Base-by-base conservation (phyloP, 202 grass and related monocot genomes). In the Alloteropsis angusta region DNA sequence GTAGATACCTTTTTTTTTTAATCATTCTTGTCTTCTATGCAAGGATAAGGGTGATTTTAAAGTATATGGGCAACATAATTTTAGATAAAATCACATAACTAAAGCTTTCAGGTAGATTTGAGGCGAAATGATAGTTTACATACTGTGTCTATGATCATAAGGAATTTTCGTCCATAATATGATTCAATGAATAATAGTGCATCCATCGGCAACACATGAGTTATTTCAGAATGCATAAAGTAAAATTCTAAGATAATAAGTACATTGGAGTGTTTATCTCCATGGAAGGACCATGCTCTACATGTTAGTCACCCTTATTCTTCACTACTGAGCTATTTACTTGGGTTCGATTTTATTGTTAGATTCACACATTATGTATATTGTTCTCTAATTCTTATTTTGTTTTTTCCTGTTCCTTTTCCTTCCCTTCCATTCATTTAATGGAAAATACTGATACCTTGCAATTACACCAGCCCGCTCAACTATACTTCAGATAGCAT, bases 401-500 rank as follows among this genome's bases (percentile, higher is more conserved):
- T 83, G 67, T 4, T 65, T 77, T 45, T 49, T n/a, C 25, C 35
- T 82, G n/a, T n/a, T 42, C 17, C 4, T 77, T 61, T 68, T 58
- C 45, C 69, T 80, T 75, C 59, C 60, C 22, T 68, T 87, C 71
- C 76, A 73, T 87, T 60, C 76, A 84, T 47, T 55, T 65, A 37
- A 56, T 84, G 59, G 84, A 81, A 81, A 81, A 81, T 84, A 54
- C 77, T 66, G 62, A 37, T 38, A 65, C 83, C 84, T 42, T 87
- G 68, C 65, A 47, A 19, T 67, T 87, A 60, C 66, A 67, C 64
- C 80, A 87, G 71, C 77, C 59, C 43, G 5, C 70, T 83, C 60
- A 44, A 37, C 80, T 75, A 47, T 77, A 68, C 78, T 78, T 85
- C 66, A 66, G 67, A 77, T 82, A 86, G 78, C 75, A 79, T 67